Percentiles rank a stretch among this genome's conserved stretches.
Conservation (phyloP, 441 rosid genomes). For the Populus hybrid region DNA sequence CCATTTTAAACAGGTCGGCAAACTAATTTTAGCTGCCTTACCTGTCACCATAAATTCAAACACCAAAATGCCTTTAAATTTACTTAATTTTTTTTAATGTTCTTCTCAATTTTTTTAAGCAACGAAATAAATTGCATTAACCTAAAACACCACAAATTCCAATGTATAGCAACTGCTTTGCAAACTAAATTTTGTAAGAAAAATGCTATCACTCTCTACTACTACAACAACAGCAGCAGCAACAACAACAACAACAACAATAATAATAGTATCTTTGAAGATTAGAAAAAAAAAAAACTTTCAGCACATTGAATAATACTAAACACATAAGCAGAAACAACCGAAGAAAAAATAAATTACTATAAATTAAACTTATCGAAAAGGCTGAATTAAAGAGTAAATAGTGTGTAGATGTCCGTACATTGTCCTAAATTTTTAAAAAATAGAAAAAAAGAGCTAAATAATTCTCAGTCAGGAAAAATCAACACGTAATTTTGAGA, state of each 20-base stretch:
- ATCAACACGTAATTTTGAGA: neutral
- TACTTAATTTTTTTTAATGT: too few species aligned
- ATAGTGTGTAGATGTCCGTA: too few species aligned
- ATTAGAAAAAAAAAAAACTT: too few species aligned
- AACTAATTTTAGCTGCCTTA: slow-evolving; percentile 23
- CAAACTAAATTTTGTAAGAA: neutral
- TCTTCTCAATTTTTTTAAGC: too few species aligned
- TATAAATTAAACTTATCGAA: too few species aligned
- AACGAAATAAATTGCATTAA: neutral
- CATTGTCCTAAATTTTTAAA: neutral
- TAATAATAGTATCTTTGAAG: neutral
- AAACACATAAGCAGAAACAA: too few species aligned
- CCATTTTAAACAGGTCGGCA: slow-evolving; percentile 36
- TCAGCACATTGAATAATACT: too few species aligned
- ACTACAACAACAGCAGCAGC: too few species aligned
- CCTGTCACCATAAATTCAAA: slow-evolving; percentile 20
- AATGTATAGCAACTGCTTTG: neutral
- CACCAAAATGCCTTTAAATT: slow-evolving; percentile 8
- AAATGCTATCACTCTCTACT: neutral
- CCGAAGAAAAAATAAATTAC: too few species aligned
- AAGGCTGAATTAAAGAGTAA: too few species aligned
- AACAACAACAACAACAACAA: neutral
- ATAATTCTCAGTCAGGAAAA: too few species aligned
- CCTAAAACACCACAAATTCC: neutral
- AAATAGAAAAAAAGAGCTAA: too few species aligned